phyloP scores from a whole-genome alignment of 2,329 filamentous ascomycete species.

The Reticulascus tulasneorum region DNA sequence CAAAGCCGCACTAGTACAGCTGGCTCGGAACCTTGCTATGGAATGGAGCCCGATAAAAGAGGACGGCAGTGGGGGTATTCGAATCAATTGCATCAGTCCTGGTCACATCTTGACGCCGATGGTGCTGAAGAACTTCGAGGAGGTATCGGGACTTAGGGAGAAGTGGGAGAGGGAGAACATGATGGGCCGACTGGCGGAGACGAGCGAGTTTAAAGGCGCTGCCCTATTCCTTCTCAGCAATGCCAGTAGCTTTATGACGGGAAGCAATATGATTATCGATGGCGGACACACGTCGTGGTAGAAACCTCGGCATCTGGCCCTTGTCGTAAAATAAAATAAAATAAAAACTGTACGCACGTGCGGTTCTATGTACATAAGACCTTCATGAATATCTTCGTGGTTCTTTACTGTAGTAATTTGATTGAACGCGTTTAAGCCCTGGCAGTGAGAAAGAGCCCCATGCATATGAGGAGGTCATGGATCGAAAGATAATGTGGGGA shows the following conservation, averaged over 20 bases:
- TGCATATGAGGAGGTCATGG: no score
- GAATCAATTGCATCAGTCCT: conserved; percentile 43
- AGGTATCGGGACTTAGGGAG: conserved; percentile 55
- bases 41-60: conserved; percentile 52
- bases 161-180: conserved; percentile 73
- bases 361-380: no score
- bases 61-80: conserved; percentile 49
- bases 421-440: no score
- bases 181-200: conserved; percentile 57
- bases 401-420: no score
- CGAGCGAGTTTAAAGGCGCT: conserved; percentile 58
- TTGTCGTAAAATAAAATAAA: no score
- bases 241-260: conserved; percentile 63
- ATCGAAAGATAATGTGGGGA: no score
- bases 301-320: no score
- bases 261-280: conserved; percentile 50
- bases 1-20: conserved; percentile 62
- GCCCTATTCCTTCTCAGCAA: conserved; percentile 58
- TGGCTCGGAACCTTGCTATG: conserved; percentile 57
- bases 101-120: conserved; percentile 57
- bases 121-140: conserved; percentile 66
- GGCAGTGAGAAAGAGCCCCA: no score
- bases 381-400: no score
- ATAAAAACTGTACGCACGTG: no score
- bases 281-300: conserved; percentile 55